These are phyloP conservation scores for Rubia tinctorum DNA, from an alignment of 305 asterid species.

Conservation along the genomic window DNA sequence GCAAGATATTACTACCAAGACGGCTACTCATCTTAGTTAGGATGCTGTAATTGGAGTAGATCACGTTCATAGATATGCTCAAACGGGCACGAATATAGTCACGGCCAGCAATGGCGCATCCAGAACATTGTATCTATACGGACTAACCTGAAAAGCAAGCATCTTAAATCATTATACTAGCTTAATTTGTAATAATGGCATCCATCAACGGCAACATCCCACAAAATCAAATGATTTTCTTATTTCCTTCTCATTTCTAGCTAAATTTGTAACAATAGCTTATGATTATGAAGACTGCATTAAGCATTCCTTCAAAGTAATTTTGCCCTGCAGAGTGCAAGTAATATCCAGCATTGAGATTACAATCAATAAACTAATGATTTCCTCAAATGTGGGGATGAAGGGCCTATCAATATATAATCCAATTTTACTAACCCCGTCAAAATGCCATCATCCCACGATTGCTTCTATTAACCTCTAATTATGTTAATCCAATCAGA, in stretches of 20 bases:
- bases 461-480: background rate
- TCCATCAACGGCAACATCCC: background rate
- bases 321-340: background rate
- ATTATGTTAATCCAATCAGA: background rate
- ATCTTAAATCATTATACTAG: slow-evolving; percentile 2
- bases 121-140: background rate
- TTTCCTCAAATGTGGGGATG: background rate
- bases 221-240: background rate
- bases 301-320: background rate
- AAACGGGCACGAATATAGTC: slow-evolving; percentile 28
- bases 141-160: slow-evolving; percentile 9
- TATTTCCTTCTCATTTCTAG: background rate
- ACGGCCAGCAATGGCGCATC: slow-evolving; percentile 14
- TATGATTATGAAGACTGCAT: slow-evolving; percentile 1
- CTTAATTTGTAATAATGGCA: background rate
- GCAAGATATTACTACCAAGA: slow-evolving; percentile 34
- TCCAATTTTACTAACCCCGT: background rate
- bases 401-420: background rate
- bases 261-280: background rate
- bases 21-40: slow-evolving; percentile 44
- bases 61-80: slow-evolving; percentile 37
- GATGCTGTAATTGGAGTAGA: slow-evolving; percentile 32
- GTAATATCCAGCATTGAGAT: background rate
- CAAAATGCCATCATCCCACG: background rate
- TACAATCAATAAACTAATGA: background rate